Evolutionary conservation across 371 early-diverging fungal genomes (phyloP), one percentile per base, ranked within the genome.

Genomic region (Rhizopus arrhizus): DNA sequence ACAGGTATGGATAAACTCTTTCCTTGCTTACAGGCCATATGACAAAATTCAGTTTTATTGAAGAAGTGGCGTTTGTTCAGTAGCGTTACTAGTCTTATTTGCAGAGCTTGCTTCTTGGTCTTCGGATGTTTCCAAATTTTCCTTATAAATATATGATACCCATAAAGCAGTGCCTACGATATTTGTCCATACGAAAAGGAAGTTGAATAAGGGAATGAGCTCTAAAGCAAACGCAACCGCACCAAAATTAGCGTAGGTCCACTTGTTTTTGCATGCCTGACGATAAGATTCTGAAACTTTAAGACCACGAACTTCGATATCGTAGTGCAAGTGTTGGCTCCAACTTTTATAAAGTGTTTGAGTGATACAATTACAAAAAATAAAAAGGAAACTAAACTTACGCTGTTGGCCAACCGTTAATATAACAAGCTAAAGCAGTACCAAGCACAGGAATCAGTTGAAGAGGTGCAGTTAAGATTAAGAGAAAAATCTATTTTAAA

Each of bases 91-190:
- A 2, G 50, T 36, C 6, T 54, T 33, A 28, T 64, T 52, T 36
- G 40, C 64, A 42, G 36, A 11, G 31, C 38, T 2, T 40, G 31
- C 13, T 48, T 53, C n/a, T 46, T 16, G 11, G 28, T 4, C n/a
- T 16, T 22, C 3, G 7, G 31, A 32, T 22, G n/a, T 49, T 52
- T 65, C 65, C 22, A 22, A 22, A 22, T 22, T 22, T 1, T 22
- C 43, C 46, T 68, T 70, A 58, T 74, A 78, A 36, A 75, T 73
- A 49, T 83, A 83, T 11, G 73, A 78, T 6, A 85, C 81, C 87
- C 88, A 89, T 28, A 89, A 67, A 7, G 84, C 86, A n/a, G 85
- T 78, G 5, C 86, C 87, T 5, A 89, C 82, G 56, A 83, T 82
- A 52, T 87, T 87, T 10, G 89, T 86, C 75, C 84, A 87, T 32